phyloP scores from a whole-genome alignment of 2,329 filamentous ascomycete genomes.

The Ophiosphaerella herpotricha region DNA sequence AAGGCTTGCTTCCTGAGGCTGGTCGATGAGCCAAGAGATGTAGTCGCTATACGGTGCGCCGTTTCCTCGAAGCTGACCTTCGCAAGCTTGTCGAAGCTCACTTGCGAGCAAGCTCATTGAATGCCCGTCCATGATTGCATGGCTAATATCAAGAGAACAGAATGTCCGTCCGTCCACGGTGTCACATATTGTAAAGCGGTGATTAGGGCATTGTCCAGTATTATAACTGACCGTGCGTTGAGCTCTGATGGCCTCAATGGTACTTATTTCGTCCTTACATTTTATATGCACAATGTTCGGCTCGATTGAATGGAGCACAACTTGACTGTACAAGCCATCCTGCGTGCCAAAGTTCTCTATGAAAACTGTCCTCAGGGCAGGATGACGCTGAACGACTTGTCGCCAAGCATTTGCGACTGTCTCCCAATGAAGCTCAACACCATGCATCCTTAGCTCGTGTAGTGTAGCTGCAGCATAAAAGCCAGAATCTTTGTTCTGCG shows the following conservation, averaged over 20 bases:
- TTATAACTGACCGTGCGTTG: constrained; percentile 32
- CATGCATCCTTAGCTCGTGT: constrained; percentile 28
- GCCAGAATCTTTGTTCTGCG: constrained; percentile 36
- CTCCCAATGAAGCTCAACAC: constrained; percentile 16
- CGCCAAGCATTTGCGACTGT: constrained; percentile 33
- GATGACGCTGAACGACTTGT: constrained; percentile 34
- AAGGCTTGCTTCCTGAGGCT: constrained; percentile 31
- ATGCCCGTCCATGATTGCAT: constrained; percentile 43
- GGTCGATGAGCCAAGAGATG: constrained; percentile 33
- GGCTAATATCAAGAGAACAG: constrained; percentile 41
- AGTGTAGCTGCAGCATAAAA: constrained; percentile 40
- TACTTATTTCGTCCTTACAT: constrained; percentile 25
- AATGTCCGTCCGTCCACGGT: constrained; percentile 26
- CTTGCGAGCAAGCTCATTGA: constrained; percentile 37
- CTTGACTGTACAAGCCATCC: constrained; percentile 39
- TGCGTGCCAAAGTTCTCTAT: constrained; percentile 35
- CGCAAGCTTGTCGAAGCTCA: constrained; percentile 36
- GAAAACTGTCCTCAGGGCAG: constrained; percentile 39
- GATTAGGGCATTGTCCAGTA: constrained; percentile 30
- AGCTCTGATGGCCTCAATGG: constrained; percentile 21
- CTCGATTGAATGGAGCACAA: constrained; percentile 34
- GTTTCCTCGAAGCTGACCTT: constrained; percentile 21
- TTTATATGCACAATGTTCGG: constrained; percentile 31
- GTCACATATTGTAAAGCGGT: constrained; percentile 39
- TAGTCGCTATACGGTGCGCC: constrained; percentile 41